phyloP scores from a whole-genome alignment of 2,329 filamentous ascomycete species.

The Trichoderma atroviride region DNA sequence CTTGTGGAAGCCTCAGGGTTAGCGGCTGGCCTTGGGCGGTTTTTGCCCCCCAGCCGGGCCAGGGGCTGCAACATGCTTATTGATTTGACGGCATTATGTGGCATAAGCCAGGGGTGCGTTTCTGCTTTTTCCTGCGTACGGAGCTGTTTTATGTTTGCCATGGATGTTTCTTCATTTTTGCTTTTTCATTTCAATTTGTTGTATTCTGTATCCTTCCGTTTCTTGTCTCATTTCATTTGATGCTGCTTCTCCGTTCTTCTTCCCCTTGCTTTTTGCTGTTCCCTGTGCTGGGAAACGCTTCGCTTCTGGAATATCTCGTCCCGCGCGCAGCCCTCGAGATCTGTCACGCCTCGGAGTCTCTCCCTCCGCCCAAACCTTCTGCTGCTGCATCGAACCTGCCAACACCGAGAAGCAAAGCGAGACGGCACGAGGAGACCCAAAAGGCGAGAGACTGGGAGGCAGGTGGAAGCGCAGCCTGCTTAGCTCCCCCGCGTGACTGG shows the following conservation, averaged over 20 bases:
- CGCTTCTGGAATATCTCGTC: not conserved
- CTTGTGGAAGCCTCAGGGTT: slow-evolving; percentile 11
- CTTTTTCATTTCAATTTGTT: not conserved
- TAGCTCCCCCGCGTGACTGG: slow-evolving; percentile 18
- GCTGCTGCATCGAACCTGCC: not conserved
- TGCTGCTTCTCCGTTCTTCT: not conserved
- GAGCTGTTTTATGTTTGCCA: not conserved
- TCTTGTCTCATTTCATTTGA: not conserved
- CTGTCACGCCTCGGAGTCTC: not conserved
- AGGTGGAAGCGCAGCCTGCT: slow-evolving; percentile 11
- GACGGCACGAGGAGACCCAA: not conserved
- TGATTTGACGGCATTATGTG: slow-evolving; percentile 15
- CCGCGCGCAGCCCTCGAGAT: not conserved
- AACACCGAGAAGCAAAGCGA: not conserved
- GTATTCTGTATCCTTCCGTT: not conserved
- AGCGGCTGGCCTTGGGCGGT: slow-evolving; percentile 11
- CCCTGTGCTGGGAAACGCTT: not conserved
- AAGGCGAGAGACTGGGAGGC: not conserved
- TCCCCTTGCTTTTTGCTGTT: not conserved
- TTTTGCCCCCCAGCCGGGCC: not conserved
- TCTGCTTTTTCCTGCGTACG: slow-evolving; percentile 9
- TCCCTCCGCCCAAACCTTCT: not conserved
- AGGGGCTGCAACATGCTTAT: slow-evolving; percentile 16
- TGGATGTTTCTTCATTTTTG: not conserved
- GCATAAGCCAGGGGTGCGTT: slow-evolving; percentile 23